Evolutionary conservation across 1,284 basidiomycete genomes (phyloP), one percentile per base, ranked within the genome.

Genomic region (Quambalaria eucalypti): DNA sequence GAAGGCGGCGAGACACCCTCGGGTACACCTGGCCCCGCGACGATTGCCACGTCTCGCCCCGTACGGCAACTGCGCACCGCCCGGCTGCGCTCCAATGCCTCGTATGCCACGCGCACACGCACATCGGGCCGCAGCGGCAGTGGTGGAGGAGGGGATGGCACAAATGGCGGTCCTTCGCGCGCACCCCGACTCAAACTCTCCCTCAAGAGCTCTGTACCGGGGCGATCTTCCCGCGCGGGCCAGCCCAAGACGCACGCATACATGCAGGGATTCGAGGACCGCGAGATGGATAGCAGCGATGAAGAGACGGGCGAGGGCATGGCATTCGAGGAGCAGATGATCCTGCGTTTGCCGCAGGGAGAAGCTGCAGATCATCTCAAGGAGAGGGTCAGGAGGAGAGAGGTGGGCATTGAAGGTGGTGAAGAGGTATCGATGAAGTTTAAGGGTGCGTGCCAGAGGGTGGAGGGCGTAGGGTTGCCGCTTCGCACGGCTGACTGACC

Each of bases 291-390:
- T 76, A 91, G 89, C 59, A 88, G 93, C 59, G 90, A 95, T 60
- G 92, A 97, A 50, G 82, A 83, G 55, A 81, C 81, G 31, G 73
- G 72, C 28, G 61, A 68, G 42, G 73, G 73, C 23, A 77, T 98
- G 56, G 85, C 85, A 3, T 97, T 98, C 70, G 95, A 99, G 77
- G 95, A 99, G 78, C 93, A 98, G 72, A 95, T 98, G 74, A 86
- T 99, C 55, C 79, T 99, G 29, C 79, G 92, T 39, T 85, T 98
- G 80, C 90, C 90, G 0, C 84, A 85, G 3, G 88, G 87, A 0
- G 87, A 77, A 19, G 60, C 78, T 2, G 76, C 78, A 30, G 40
- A 73, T 51, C 61, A 61, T 48, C 61, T 77, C 44, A 58, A 68
- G 7, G 72, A 72, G 16, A 84, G 88, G 81, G 84, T 93, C 10